A percentile compares a stretch with the other conserved stretches of the same genome.
These are phyloP conservation scores for Ophiostoma angusticollis DNA, from an alignment of 2,329 filamentous ascomycete genomes.

Conservation along the genomic window DNA sequence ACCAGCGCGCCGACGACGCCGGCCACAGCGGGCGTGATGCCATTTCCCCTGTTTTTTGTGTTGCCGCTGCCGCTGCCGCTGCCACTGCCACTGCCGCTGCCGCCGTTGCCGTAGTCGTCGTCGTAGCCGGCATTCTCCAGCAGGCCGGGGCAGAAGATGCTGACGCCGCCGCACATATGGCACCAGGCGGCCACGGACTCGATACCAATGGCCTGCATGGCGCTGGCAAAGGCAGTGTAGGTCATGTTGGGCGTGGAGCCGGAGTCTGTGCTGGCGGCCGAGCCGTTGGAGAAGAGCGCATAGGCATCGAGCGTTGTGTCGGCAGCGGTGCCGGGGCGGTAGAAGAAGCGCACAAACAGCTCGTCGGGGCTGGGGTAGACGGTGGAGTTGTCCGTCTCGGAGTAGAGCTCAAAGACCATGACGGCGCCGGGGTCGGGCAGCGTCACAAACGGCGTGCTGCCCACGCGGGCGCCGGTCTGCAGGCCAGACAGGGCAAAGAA, in stretches of 20 bases:
- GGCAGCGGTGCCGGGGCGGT: conserved; percentile 33
- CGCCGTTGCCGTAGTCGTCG: background rate
- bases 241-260: conserved; percentile 24
- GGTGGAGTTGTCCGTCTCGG: conserved; percentile 13
- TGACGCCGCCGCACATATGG: conserved; percentile 24
- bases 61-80: background rate
- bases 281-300: conserved; percentile 28
- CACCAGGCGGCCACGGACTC: conserved; percentile 30
- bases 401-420: conserved; percentile 60
- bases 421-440: conserved; percentile 58
- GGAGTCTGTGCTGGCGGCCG: too few species aligned
- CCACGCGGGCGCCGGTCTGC: conserved; percentile 36
- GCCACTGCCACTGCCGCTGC: background rate
- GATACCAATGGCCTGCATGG: conserved; percentile 25
- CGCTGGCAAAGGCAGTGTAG: conserved; percentile 26
- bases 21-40: conserved; percentile 26
- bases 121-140: conserved; percentile 5
- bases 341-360: conserved; percentile 43
- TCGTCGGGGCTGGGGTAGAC: conserved; percentile 23
- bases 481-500: conserved; percentile 40
- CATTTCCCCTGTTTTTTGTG: too few species aligned
- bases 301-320: conserved; percentile 24
- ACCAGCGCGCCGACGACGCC: conserved; percentile 34
- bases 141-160: conserved; percentile 26
- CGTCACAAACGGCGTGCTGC: conserved; percentile 30